These are phyloP conservation scores for Trypethelium eluteriae DNA, from an alignment of 495 filamentous ascomycete species.

Conservation along the genomic window DNA sequence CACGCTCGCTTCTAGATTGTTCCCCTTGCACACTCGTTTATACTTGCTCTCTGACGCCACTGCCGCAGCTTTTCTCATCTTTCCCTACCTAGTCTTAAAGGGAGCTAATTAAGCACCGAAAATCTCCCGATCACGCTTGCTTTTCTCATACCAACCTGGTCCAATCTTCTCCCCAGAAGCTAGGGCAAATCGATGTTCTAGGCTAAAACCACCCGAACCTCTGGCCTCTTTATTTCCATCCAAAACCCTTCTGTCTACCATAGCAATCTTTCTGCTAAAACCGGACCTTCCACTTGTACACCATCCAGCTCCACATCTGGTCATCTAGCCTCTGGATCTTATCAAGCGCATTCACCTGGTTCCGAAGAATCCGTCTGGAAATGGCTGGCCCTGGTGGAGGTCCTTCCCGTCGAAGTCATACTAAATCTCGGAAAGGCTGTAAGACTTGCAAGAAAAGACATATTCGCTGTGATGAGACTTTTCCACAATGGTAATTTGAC, in stretches of 20 bases:
- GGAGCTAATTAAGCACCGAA: neutral
- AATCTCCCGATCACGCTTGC: constrained; percentile 2
- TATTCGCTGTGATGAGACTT: constrained; percentile 95
- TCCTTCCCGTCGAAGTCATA: constrained; percentile 75
- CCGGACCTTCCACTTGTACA: neutral
- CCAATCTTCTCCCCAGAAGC: neutral
- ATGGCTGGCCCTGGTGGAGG: constrained; percentile 70
- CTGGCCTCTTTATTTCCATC: neutral
- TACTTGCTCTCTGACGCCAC: constrained; percentile 9
- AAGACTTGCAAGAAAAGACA: constrained; percentile 95
- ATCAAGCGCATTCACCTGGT: neutral
- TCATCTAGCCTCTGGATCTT: neutral
- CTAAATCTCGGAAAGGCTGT: constrained; percentile 95
- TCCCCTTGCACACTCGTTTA: constrained; percentile 2
- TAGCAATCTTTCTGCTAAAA: neutral
- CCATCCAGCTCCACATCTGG: neutral
- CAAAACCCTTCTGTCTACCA: neutral
- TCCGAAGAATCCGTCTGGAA: neutral
- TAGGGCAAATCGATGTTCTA: neutral
- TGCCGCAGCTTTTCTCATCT: neutral
- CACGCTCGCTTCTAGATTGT: constrained; percentile 8
- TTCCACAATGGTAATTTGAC: constrained; percentile 80
- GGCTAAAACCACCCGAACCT: neutral
- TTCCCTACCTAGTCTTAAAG: neutral
- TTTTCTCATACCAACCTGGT: constrained; percentile 3